Base-by-base conservation (phyloP, 805 yeast genomes). In the Yarrowia sp. region DNA sequence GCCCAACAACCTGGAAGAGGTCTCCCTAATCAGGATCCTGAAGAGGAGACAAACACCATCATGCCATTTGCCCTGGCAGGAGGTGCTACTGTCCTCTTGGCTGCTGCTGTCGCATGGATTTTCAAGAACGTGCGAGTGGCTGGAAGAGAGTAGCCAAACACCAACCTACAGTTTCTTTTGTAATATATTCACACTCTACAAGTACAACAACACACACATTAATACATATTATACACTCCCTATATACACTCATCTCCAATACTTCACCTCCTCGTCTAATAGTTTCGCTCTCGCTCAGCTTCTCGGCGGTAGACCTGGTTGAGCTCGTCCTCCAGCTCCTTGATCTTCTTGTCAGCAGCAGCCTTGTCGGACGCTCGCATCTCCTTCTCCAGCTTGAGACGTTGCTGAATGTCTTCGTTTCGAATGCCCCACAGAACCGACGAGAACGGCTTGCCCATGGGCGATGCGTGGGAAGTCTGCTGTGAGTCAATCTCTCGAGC, bases 1-100 rank as follows among this genome's bases (percentile, higher is more conserved):
- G 97, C 98, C 0, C 85, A 87, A 68, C 79, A 78, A 46, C 99
- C 99, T 0, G 85, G 87, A 49, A 76, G 82, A 8, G 89, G 92
- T 7, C 94, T 98, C 0, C 80, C 81, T 0, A 61, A 90, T 0
- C 79, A 87, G 46, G 90, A 89, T 43, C 90, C 89, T 0, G 93
- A 87, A 66, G 83, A 84, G 1, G 78, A 80, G 2, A 84, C 84
- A 2, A 82, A 74, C 79, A 82, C 73, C 70, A 76, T 80, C 69
- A 85, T 79, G 76, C 89, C 83, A 69, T 77, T 52, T 79, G 84
- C 88, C 15, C 79, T 90, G 68, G 88, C 90, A 0, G 87, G 91
- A 1, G 86, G 92, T 0, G 90, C 92, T 1, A 69, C 61, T 2
- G 15, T 65, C 4, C n/a, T 66, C n/a, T 20, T 66, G 19, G 69